A percentile compares a stretch with the other conserved stretches of the same genome.
Evolutionary conservation across 164 flowering plant genomes (phyloP).

Genomic region (Piper longum): DNA sequence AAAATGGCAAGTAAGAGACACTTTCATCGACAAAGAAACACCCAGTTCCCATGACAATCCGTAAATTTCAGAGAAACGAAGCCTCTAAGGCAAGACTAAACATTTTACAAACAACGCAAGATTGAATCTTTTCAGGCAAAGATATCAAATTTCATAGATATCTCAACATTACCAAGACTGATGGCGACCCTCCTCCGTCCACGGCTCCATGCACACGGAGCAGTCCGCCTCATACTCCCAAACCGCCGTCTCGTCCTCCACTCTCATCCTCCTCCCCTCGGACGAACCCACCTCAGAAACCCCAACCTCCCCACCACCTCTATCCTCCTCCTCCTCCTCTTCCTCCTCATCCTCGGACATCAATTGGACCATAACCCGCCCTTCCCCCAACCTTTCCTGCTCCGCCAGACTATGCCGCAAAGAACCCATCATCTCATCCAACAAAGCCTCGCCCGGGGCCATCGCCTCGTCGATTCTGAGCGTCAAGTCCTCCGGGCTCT

Average conservation of each 20-base stretch:
- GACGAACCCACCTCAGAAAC: not conserved
- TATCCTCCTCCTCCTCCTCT: not conserved
- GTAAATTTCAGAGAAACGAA: not conserved
- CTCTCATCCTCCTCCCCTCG: not conserved
- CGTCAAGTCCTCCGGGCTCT: not conserved
- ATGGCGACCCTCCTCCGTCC: not conserved
- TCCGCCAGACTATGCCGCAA: too few relatives aligned
- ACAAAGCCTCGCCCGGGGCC: not conserved
- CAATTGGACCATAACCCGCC: not conserved
- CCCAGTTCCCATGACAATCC: not conserved
- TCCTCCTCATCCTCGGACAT: not conserved
- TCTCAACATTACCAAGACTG: not conserved
- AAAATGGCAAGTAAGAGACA: not conserved
- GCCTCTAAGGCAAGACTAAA: not conserved
- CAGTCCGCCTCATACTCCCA: slow-evolving; percentile 1
- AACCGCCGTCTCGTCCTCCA: not conserved
- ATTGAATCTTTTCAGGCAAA: not conserved
- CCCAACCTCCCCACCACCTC: not conserved
- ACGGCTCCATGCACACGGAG: not conserved
- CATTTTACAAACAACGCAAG: not conserved
- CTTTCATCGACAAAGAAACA: not conserved
- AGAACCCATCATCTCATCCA: too few relatives aligned
- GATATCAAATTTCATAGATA: not conserved
- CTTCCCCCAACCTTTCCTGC: not conserved
- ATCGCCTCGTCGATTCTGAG: not conserved